Evolutionary conservation across 768 basidiomycete species (phyloP), one percentile per base, ranked within the genome.

Genomic region (Mycena sanguinolenta): DNA sequence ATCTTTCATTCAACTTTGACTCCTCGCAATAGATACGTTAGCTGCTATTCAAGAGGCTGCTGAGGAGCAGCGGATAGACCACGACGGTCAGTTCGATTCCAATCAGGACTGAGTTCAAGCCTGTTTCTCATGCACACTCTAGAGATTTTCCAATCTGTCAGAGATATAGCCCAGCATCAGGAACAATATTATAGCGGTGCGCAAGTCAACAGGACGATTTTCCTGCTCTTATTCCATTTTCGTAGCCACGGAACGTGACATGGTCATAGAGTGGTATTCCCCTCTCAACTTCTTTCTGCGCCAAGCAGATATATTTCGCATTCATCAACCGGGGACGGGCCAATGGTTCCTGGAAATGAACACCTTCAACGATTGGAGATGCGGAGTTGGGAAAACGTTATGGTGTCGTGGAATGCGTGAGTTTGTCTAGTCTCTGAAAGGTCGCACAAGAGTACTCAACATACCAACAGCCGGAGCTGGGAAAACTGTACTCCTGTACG

Each of bases 391-490:
- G 9, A 12, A n/a, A 28, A 25, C 27, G 13, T 23, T 65, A 4
- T 65, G 36, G 53, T 65, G 63, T 55, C 53, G 27, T 27, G 63
- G 63, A 9, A 65, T 65, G 42, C 63, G 63, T 65, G n/a, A 3
- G 63, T 65, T 28, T 21, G 23, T 34, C 32, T 4, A 5, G 32
- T 34, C 32, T 34, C 10, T n/a, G 32, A 34, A 34, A 34, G 4
- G 6, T 34, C 32, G 32, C 32, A 34, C 32, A 10, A 10, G 10
- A 34, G 32, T 5, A 34, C 32, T 34, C 4, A 34, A 34, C 34
- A 36, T 17, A 36, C 12, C 19, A 32, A 54, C 19, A 65, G 63
- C 63, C 7, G 63, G 63, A 32, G 63, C 63, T 5, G 63, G 63
- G n/a, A 65, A 65, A 46, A 65, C 63, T 44, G 53, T 65, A 4